Conservation (phyloP, 176 grass and related monocot genomes). For the Eragrostis nindensis region DNA sequence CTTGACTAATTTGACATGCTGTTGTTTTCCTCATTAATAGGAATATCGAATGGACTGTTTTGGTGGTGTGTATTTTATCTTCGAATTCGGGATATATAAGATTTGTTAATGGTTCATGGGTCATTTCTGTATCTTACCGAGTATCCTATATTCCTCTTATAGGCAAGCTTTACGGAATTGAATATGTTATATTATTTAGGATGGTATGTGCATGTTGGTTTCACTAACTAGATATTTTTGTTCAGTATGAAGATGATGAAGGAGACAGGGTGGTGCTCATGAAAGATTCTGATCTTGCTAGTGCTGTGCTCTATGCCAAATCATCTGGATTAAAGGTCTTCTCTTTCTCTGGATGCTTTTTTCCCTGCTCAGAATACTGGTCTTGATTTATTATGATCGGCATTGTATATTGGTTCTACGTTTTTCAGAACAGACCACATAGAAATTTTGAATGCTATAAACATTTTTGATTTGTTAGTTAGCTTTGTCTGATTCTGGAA, state of each 20-base stretch:
- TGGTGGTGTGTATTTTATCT: slow-evolving; percentile 15
- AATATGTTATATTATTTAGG: background rate
- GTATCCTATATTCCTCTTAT: slow-evolving; percentile 8
- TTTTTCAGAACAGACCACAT: background rate
- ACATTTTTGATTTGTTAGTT: background rate
- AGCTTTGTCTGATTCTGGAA: background rate
- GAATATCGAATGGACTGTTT: slow-evolving; percentile 1
- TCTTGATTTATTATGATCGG: background rate
- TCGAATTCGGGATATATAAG: background rate
- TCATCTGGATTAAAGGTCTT: slow-evolving; percentile 78
- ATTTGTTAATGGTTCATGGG: background rate
- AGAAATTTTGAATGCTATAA: background rate
- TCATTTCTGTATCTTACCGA: slow-evolving; percentile 7
- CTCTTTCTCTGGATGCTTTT: slow-evolving; percentile 23
- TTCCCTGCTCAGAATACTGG: background rate
- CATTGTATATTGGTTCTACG: background rate
- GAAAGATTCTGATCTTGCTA: slow-evolving; percentile 73
- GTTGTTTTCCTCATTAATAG: background rate
- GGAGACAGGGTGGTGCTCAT: slow-evolving; percentile 79
- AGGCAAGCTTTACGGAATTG: background rate
- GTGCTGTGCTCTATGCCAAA: slow-evolving; percentile 73
- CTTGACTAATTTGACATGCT: slow-evolving; percentile 6
- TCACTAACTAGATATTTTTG: slow-evolving; percentile 23
- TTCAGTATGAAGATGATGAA: slow-evolving; percentile 97
- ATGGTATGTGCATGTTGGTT: background rate